Percentiles rank a stretch among this genome's conserved stretches.
Conservation (phyloP, 1,284 basidiomycete genomes). For the Phlebopus sp. region DNA sequence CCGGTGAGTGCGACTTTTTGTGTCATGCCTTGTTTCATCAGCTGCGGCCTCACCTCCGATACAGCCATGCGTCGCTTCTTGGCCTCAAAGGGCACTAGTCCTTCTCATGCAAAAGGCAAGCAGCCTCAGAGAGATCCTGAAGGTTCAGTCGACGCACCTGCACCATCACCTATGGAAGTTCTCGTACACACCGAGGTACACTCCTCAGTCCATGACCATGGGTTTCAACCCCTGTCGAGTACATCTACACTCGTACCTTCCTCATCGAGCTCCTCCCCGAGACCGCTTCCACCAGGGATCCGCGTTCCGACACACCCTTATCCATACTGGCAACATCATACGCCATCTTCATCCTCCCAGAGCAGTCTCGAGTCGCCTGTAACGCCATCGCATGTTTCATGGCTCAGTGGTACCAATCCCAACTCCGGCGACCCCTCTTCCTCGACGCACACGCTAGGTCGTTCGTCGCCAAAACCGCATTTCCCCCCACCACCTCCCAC, state of each 20-base stretch:
- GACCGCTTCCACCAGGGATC: constrained; percentile 31
- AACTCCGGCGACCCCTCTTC: constrained; percentile 10
- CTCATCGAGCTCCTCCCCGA: constrained; percentile 20
- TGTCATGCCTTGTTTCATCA: constrained; percentile 2
- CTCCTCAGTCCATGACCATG: constrained; percentile 17
- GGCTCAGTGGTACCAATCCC: constrained; percentile 27
- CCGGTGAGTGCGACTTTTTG: not conserved
- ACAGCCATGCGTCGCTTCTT: constrained; percentile 31
- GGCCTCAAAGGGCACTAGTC: constrained; percentile 23
- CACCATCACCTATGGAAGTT: constrained; percentile 23
- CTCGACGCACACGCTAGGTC: constrained; percentile 17
- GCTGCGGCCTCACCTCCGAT: constrained; percentile 19
- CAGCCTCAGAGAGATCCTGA: constrained; percentile 15
- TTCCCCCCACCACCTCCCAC: constrained; percentile 27
- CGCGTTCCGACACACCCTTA: constrained; percentile 32
- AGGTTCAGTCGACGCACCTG: not conserved
- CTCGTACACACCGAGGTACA: constrained; percentile 29
- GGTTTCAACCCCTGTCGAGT: constrained; percentile 20
- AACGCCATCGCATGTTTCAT: constrained; percentile 38
- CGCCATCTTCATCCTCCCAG: constrained; percentile 31
- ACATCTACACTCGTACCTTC: constrained; percentile 15
- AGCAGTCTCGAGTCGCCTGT: constrained; percentile 33
- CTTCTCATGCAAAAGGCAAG: constrained; percentile 23
- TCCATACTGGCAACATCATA: constrained; percentile 33
- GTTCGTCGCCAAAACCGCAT: constrained; percentile 26